These are phyloP conservation scores for Perkinsus olseni DNA, from an alignment of 169 alveolate genomes.

Conservation along the genomic window DNA sequence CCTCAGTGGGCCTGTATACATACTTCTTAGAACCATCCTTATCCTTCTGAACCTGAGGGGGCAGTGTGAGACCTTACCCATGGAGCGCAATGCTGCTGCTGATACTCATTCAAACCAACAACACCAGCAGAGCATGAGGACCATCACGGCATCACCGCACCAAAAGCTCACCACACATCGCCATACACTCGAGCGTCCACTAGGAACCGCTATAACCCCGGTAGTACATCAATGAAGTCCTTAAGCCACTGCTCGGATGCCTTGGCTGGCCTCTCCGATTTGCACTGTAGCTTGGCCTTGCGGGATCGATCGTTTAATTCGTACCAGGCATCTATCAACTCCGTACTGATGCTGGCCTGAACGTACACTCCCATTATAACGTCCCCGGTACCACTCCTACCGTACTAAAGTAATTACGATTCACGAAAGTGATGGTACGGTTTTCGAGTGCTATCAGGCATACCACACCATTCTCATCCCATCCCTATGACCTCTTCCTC, in stretches of 20 bases:
- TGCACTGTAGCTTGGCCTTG: not conserved
- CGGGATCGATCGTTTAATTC: not conserved
- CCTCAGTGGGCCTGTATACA: not conserved
- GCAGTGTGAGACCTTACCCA: too few species aligned
- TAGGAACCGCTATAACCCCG: not conserved
- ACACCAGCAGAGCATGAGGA: too few species aligned
- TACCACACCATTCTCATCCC: too few species aligned
- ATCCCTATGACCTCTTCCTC: not conserved
- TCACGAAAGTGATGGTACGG: too few species aligned
- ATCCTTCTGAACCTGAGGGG: not conserved
- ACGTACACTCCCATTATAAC: not conserved
- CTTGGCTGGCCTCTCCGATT: not conserved
- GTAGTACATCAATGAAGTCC: not conserved
- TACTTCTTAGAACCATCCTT: not conserved
- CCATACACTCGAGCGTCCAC: not conserved
- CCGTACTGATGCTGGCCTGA: not conserved
- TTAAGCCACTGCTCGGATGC: not conserved
- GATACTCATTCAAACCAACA: too few species aligned
- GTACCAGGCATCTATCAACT: not conserved
- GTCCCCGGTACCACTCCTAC: not conserved
- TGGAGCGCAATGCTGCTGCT: too few species aligned
- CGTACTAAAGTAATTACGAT: not conserved
- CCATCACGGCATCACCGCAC: too few species aligned
- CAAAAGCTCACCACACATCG: too few species aligned
- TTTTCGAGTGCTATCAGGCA: too few species aligned